phyloP scores from a whole-genome alignment of 1,139 yeast species.

The Kluyveromyces sp. region DNA sequence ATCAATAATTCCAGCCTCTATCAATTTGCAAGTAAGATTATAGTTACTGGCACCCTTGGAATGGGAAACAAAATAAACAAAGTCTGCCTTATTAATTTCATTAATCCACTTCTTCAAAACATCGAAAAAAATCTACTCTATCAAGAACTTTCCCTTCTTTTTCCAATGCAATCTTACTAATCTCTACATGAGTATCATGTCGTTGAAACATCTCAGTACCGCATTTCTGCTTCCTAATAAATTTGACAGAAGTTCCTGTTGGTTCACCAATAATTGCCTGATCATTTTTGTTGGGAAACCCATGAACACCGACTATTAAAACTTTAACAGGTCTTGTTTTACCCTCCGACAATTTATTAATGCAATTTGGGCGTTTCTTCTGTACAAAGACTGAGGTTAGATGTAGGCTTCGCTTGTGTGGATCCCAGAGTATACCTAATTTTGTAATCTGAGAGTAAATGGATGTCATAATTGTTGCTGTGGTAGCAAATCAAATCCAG shows the following conservation, averaged over 20 bases:
- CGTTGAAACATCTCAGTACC: conserved; percentile 59
- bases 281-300: conserved; percentile 87
- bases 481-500: conserved; percentile 26
- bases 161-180: conserved; percentile 87
- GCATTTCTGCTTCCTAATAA: conserved; percentile 86
- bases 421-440: conserved; percentile 16
- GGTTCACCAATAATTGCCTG: conserved; percentile 83
- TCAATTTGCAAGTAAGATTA: conserved; percentile 66
- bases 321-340: conserved; percentile 22
- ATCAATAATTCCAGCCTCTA: conserved; percentile 58
- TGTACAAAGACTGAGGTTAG: conserved; percentile 18
- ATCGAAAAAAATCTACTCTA: conserved; percentile 71
- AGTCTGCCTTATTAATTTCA: conserved; percentile 71
- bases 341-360: conserved; percentile 15
- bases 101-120: conserved; percentile 63
- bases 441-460: conserved; percentile 12
- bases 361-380: conserved; percentile 17
- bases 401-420: conserved; percentile 11
- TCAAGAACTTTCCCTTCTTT: conserved; percentile 87
- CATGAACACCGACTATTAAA: conserved; percentile 86
- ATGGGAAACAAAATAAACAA: conserved; percentile 82
- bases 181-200: conserved; percentile 44
- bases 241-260: conserved; percentile 82
- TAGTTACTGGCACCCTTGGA: conserved; percentile 89
- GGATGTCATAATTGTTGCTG: conserved; percentile 19